Evolutionary conservation across 257 asterid genomes (phyloP).

Genomic region (Hygrophila difformis): DNA sequence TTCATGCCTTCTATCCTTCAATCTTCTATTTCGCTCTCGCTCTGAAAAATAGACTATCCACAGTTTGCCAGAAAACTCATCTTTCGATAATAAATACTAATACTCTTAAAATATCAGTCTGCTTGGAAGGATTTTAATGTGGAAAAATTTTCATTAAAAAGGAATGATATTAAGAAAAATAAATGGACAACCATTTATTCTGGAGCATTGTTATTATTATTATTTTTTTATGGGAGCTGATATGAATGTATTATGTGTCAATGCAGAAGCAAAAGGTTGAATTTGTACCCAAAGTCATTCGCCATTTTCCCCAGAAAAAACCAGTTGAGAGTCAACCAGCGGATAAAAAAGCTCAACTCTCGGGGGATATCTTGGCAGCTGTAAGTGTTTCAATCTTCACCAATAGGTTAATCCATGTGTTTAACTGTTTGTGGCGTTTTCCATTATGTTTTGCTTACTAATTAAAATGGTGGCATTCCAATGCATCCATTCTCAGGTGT

Average conservation of each 20-base stretch:
- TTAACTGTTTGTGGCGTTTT: neutral
- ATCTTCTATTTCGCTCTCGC: too few species aligned
- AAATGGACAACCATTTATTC: too few species aligned
- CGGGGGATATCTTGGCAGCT: slow-evolving; percentile 57
- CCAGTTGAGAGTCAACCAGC: slow-evolving; percentile 35
- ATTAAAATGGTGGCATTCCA: slow-evolving; percentile 9
- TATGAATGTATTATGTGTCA: slow-evolving; percentile 5
- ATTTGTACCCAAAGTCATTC: slow-evolving; percentile 40
- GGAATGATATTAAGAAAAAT: too few species aligned
- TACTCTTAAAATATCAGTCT: too few species aligned
- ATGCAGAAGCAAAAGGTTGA: slow-evolving; percentile 67
- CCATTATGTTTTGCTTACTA: slow-evolving; percentile 5
- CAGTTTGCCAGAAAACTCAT: too few species aligned
- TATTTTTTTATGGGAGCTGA: too few species aligned
- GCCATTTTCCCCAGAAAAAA: slow-evolving; percentile 56
- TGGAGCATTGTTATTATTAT: too few species aligned
- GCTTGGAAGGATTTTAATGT: too few species aligned
- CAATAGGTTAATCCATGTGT: neutral
- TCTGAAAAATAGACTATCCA: too few species aligned
- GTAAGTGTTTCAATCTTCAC: slow-evolving; percentile 40
- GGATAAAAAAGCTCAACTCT: slow-evolving; percentile 38
- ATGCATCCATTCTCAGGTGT: slow-evolving; percentile 33
- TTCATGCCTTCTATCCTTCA: too few species aligned
- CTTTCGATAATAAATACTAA: too few species aligned
- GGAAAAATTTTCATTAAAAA: too few species aligned